Base-by-base conservation (phyloP, 2,329 filamentous ascomycete species). In the Cercospora zeina region DNA sequence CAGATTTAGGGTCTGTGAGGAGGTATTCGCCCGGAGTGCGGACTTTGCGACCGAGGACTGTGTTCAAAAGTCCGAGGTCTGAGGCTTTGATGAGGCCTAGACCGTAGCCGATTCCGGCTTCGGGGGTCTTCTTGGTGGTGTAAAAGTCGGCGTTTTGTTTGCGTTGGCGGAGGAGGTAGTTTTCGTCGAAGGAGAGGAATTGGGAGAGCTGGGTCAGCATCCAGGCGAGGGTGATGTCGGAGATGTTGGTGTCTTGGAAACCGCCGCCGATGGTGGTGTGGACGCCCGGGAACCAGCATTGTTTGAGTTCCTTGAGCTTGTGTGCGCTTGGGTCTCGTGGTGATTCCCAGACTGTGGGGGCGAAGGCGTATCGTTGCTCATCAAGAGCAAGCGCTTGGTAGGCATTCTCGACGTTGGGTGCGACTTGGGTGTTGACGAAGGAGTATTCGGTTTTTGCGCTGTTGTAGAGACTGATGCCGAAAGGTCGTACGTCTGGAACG, bases 141-240 rank as follows among this genome's bases (percentile, higher is more conserved):
- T 80, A 81, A 64, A 77, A 78, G 37, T 71, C 69, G 14, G 74
- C 72, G 14, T 78, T 81, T 45, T 74, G 68, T 21, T 77, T 74
- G 24, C 78, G 75, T 54, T 79, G 76, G 57, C 77, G 73, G 6
- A 77, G 72, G 9, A 81, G 59, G 61, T 78, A 80, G 24, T 76
- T 73, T 3, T 74, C 70, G 49, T 78, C 70, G 65, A 81, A 75
- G 47, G 79, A 77, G 63, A 78, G 67, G 47, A 77, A 77, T 3
- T 73, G 72, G 42, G 75, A 71, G 33, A 82, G 64, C 62, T 82
- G 79, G 27, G 77, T 75, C 68, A 83, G 81, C 81, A 83, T 83
- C 81, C 82, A 84, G 6, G 81, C 81, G 2, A 83, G 68, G 3
- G 79, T 77, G 36, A 83, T 80, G 59, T 82, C 77, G n/a, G 78